These are phyloP conservation scores for Eucalyptus grandis DNA, from an alignment of 345 rosid species.

Conservation along the genomic window DNA sequence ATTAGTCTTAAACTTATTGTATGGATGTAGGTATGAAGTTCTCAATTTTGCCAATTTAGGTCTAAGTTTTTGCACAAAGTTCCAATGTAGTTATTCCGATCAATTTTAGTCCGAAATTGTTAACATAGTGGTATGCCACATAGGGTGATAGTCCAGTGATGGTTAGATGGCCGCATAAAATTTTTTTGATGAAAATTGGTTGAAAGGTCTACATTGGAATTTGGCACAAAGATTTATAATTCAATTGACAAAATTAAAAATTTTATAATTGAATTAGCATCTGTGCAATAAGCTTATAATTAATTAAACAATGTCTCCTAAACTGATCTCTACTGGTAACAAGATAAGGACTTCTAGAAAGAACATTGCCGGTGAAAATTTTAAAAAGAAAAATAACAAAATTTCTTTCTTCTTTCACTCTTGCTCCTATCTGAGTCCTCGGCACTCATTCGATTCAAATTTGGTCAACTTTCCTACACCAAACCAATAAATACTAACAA, in stretches of 20 bases:
- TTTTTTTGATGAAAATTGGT: fast-evolving
- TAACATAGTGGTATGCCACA: fast-evolving
- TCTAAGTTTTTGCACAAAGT: no score
- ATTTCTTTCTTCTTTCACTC: background rate
- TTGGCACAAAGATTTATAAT: fast-evolving
- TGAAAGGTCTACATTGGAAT: background rate
- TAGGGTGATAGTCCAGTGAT: fast-evolving
- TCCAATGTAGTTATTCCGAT: fast-evolving
- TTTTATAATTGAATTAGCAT: fast-evolving
- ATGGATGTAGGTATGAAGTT: fast-evolving
- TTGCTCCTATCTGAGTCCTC: background rate
- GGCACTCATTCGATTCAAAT: background rate
- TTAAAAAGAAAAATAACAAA: background rate
- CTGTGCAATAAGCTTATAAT: background rate
- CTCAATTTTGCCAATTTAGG: background rate
- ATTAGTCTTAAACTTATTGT: background rate
- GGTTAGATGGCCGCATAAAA: fast-evolving
- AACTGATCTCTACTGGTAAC: background rate
- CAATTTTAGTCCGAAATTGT: fast-evolving
- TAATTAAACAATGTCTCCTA: background rate
- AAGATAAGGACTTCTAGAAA: background rate
- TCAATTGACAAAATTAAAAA: background rate
- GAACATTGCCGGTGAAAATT: background rate
- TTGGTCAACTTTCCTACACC: background rate
- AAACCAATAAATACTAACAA: no score